Conservation (phyloP, 495 filamentous ascomycete genomes). For the Letharia columbiana region DNA sequence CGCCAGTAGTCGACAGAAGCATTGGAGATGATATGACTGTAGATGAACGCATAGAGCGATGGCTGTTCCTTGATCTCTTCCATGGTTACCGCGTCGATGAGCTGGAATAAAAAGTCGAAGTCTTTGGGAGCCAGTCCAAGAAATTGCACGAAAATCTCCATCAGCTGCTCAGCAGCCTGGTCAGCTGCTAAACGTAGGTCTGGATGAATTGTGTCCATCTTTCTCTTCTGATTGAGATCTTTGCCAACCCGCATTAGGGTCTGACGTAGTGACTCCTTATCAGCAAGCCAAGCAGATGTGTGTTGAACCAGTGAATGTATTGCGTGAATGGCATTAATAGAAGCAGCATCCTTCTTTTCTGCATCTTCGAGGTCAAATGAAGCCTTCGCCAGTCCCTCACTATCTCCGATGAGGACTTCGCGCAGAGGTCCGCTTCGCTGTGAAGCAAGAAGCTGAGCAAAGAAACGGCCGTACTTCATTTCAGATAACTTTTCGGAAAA, state of each 20-base stretch:
- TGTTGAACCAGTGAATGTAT: slow-evolving; percentile 61
- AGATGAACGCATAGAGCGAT: slow-evolving; percentile 72
- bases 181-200: slow-evolving; percentile 75
- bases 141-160: slow-evolving; percentile 75
- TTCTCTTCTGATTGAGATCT: slow-evolving; percentile 62
- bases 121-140: slow-evolving; percentile 66
- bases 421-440: slow-evolving; percentile 66
- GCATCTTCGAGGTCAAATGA: slow-evolving; percentile 51
- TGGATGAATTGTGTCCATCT: slow-evolving; percentile 51
- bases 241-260: slow-evolving; percentile 62
- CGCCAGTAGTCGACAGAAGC: slow-evolving; percentile 86
- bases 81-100: slow-evolving; percentile 75
- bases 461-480: slow-evolving; percentile 82
- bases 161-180: slow-evolving; percentile 81
- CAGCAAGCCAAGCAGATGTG: slow-evolving; percentile 60
- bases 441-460: slow-evolving; percentile 80
- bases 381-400: slow-evolving; percentile 56
- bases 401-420: slow-evolving; percentile 61
- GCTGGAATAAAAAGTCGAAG: slow-evolving; percentile 76
- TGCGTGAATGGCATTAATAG: slow-evolving; percentile 81
- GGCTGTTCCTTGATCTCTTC: slow-evolving; percentile 74
- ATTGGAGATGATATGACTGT: slow-evolving; percentile 70
- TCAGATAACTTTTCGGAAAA: slow-evolving; percentile 69
- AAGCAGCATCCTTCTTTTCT: slow-evolving; percentile 59
- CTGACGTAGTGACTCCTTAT: slow-evolving; percentile 61